A percentile compares a stretch with the other conserved stretches of the same genome.
phyloP scores from a whole-genome alignment of 2,329 filamentous ascomycete species.

The Penicillium sp. region DNA sequence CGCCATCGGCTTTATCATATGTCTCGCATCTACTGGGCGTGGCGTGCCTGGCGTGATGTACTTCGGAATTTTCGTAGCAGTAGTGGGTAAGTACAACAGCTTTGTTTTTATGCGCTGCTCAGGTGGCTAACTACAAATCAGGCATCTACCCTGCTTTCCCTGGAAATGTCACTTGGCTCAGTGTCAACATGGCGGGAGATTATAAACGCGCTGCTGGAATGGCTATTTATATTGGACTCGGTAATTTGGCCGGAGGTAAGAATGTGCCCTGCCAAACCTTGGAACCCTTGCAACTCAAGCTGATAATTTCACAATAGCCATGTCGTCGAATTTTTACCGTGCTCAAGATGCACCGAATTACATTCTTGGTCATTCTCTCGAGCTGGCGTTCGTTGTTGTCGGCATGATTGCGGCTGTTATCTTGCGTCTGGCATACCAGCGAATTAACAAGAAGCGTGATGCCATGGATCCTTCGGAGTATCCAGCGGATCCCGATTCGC shows the following conservation, averaged over 20 bases:
- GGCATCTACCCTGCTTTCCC: slow-evolving; percentile 51
- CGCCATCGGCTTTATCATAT: slow-evolving; percentile 59
- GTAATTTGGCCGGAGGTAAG: slow-evolving; percentile 51
- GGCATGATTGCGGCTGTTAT: slow-evolving; percentile 49
- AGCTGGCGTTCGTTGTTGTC: slow-evolving; percentile 51
- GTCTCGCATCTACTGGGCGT: slow-evolving; percentile 36
- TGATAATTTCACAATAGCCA: slow-evolving; percentile 46
- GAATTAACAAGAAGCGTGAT: slow-evolving; percentile 61
- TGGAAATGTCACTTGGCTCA: slow-evolving; percentile 57
- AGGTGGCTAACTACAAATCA: slow-evolving; percentile 12
- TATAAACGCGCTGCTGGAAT: slow-evolving; percentile 61
- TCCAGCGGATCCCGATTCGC: slow-evolving; percentile 55
- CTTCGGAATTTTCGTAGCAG: slow-evolving; percentile 51
- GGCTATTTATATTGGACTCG: slow-evolving; percentile 64
- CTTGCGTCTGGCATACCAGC: slow-evolving; percentile 54
- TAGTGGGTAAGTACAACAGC: slow-evolving; percentile 38
- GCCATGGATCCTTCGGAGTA: slow-evolving; percentile 46
- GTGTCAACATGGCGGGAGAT: slow-evolving; percentile 60
- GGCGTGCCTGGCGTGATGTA: slow-evolving; percentile 47
- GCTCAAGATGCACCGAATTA: slow-evolving; percentile 51
- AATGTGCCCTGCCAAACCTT: not conserved
- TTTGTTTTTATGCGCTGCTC: too few relatives aligned
- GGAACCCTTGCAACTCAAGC: slow-evolving; percentile 1
- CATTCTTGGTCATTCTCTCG: slow-evolving; percentile 53
- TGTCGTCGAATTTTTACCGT: slow-evolving; percentile 73